A percentile compares a stretch with the other conserved stretches of the same genome.
Conservation (phyloP, 2,329 filamentous ascomycete genomes). For the Aureobasidium sp. region DNA sequence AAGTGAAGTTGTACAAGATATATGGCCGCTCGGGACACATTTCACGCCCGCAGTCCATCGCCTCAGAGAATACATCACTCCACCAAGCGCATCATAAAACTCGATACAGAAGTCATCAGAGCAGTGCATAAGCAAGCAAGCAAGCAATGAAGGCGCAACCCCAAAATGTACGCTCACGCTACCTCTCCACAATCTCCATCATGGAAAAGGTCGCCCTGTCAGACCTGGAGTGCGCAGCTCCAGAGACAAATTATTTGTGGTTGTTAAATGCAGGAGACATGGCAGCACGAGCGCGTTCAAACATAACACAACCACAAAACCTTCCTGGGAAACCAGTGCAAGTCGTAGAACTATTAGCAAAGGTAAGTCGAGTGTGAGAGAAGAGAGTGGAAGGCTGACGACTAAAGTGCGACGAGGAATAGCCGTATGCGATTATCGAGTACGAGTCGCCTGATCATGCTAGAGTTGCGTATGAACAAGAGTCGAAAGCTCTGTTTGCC, state of each 20-base stretch:
- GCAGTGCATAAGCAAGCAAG: too few relatives aligned
- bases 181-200: conserved; percentile 1
- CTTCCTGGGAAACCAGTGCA: not conserved
- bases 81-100: not conserved
- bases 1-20: not conserved
- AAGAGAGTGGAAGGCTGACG: conserved; percentile 1
- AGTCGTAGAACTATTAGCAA: conserved; percentile 15
- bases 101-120: not conserved
- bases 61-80: not conserved
- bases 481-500: not conserved
- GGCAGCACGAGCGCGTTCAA: conserved; percentile 10
- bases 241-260: conserved; percentile 11
- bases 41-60: too few relatives aligned
- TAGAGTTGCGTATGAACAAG: not conserved
- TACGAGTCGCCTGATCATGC: conserved; percentile 10
- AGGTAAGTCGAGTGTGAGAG: not conserved
- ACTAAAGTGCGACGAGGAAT: not conserved
- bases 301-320: not conserved
- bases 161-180: not conserved
- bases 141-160: conserved; percentile 12
- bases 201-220: conserved; percentile 7
- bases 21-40: conserved; percentile 4
- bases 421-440: conserved; percentile 18
- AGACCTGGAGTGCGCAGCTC: not conserved
- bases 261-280: conserved; percentile 18